These are phyloP conservation scores for Kwoniella bestiolae DNA, from an alignment of 768 basidiomycete species.

Conservation along the genomic window DNA sequence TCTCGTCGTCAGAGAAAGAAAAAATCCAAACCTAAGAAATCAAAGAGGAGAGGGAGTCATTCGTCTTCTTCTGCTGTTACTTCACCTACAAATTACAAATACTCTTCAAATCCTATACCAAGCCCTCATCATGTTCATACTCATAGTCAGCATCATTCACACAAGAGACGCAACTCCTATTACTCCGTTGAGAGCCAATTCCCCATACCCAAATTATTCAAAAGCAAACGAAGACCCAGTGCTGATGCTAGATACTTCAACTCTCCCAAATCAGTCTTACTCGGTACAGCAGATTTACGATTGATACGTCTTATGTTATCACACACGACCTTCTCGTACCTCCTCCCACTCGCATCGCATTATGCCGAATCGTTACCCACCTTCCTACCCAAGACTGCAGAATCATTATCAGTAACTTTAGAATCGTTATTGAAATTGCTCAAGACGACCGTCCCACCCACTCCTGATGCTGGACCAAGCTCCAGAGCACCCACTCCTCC, in stretches of 20 bases:
- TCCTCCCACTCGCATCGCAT: conserved; percentile 12
- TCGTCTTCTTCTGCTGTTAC: neutral
- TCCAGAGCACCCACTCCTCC: conserved; percentile 22
- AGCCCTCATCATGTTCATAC: neutral
- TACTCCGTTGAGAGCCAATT: conserved; percentile 1
- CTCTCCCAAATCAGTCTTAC: conserved; percentile 26
- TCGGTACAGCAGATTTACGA: conserved; percentile 41
- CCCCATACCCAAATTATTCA: neutral
- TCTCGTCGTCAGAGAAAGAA: conserved; percentile 1
- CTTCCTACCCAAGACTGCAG: neutral
- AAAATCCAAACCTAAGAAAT: neutral
- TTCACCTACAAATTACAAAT: neutral
- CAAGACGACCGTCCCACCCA: conserved; percentile 17
- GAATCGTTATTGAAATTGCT: conserved; percentile 24
- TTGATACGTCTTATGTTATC: conserved; percentile 29
- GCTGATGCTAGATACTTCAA: neutral
- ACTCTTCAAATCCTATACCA: neutral
- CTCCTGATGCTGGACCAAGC: conserved; percentile 25
- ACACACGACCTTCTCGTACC: conserved; percentile 22
- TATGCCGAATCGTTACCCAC: conserved; percentile 19
- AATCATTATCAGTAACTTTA: conserved; percentile 11
- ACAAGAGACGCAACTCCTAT: neutral
- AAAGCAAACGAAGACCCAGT: neutral
- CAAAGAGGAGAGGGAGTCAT: neutral
- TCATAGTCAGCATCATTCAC: neutral